phyloP scores from a whole-genome alignment of 1,139 yeast species.

The Casaregolazyma lundiana region DNA sequence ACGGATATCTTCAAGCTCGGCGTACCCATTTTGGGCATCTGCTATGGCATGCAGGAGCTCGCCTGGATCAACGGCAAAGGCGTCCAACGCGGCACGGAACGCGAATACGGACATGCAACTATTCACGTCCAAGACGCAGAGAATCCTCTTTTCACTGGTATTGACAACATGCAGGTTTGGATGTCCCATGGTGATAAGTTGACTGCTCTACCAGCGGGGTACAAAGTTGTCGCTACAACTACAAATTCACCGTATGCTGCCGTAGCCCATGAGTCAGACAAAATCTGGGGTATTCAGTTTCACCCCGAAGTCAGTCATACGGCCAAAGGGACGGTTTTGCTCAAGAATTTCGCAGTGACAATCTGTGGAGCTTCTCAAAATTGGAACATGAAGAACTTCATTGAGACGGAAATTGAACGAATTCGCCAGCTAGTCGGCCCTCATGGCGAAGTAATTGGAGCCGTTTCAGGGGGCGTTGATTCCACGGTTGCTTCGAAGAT shows the following conservation, averaged over 20 bases:
- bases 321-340: slow-evolving; percentile 76
- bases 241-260: slow-evolving; percentile 96
- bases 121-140: slow-evolving; percentile 64
- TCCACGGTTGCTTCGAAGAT: slow-evolving; percentile 98
- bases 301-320: slow-evolving; percentile 99
- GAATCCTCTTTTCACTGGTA: slow-evolving; percentile 76
- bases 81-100: slow-evolving; percentile 93
- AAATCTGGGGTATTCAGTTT: slow-evolving; percentile 93
- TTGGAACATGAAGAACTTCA: slow-evolving; percentile 98
- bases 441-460: slow-evolving; percentile 98
- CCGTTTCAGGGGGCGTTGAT: slow-evolving; percentile 99
- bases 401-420: slow-evolving; percentile 92
- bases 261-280: slow-evolving; percentile 67
- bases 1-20: slow-evolving; percentile 83
- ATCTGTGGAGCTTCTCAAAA: slow-evolving; percentile 83
- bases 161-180: slow-evolving; percentile 95
- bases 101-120: slow-evolving; percentile 97
- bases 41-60: slow-evolving; percentile 98
- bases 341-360: slow-evolving; percentile 87
- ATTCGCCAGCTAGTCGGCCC: slow-evolving; percentile 91
- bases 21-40: slow-evolving; percentile 95
- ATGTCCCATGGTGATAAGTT: slow-evolving; percentile 99
- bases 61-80: slow-evolving; percentile 98
- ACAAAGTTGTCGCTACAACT: slow-evolving; percentile 84
- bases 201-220: slow-evolving; percentile 84